phyloP scores from a whole-genome alignment of 2,329 filamentous ascomycete species.

The Xylariaceae sp. region DNA sequence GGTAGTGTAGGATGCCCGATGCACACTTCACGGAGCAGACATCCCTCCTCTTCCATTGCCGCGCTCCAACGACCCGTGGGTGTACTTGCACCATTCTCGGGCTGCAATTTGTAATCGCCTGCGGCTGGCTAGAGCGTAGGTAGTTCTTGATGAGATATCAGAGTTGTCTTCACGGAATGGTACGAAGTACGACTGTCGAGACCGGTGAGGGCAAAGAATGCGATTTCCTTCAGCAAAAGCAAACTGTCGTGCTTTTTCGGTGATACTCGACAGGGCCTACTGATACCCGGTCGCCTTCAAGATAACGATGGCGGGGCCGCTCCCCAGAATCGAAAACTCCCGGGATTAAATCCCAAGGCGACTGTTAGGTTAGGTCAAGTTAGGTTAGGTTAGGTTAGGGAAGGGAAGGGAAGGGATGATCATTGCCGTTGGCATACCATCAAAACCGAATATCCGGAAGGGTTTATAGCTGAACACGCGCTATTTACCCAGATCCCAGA shows the following conservation, averaged over 20 bases:
- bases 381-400: no score
- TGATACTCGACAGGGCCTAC: not conserved
- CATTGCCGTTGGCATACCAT: slow-evolving; percentile 1
- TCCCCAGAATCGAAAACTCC: not conserved
- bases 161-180: not conserved
- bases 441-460: slow-evolving; percentile 3
- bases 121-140: not conserved
- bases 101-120: not conserved
- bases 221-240: not conserved
- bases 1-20: not conserved
- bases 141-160: not conserved
- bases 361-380: not conserved
- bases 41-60: not conserved
- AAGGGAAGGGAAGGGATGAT: not conserved
- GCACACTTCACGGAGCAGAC: not conserved
- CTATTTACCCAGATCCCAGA: slow-evolving; percentile 16
- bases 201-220: not conserved
- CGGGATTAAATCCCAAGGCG: not conserved
- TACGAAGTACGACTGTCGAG: not conserved
- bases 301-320: not conserved
- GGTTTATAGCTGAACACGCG: slow-evolving; percentile 12
- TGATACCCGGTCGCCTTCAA: not conserved
- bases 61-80: not conserved
- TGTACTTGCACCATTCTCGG: not conserved
- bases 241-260: not conserved